These are phyloP conservation scores for Nannizziopsis arthrosporioides DNA, from an alignment of 2,329 filamentous ascomycete genomes.

Conservation along the genomic window DNA sequence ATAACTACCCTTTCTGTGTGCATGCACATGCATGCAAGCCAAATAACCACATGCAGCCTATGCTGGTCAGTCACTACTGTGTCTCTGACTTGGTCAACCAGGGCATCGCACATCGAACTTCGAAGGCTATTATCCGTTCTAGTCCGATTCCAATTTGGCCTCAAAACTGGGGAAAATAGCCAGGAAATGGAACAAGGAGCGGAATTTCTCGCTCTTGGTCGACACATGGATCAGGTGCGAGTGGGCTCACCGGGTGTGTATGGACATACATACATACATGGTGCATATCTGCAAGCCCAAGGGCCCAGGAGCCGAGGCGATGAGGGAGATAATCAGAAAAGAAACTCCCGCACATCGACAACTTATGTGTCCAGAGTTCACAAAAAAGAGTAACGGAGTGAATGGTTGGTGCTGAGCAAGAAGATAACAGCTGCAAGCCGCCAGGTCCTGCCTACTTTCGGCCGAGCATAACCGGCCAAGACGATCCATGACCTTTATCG, in stretches of 20 bases:
- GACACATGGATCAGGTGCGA: too few relatives aligned
- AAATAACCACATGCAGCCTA: background rate
- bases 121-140: too few relatives aligned
- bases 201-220: too few relatives aligned
- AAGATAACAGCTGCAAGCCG: background rate
- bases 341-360: background rate
- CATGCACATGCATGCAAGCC: background rate
- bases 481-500: background rate
- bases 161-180: too few relatives aligned
- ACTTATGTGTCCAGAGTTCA: background rate
- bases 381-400: background rate
- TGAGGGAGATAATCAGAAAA: background rate
- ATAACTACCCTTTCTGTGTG: too few relatives aligned
- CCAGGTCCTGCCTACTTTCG: slow-evolving; percentile 6
- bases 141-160: too few relatives aligned
- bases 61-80: too few relatives aligned
- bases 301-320: background rate
- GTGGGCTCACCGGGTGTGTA: too few relatives aligned
- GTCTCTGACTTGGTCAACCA: background rate
- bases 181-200: too few relatives aligned
- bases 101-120: background rate
- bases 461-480: background rate
- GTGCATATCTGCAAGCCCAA: too few relatives aligned
- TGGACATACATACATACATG: too few relatives aligned
- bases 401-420: background rate